Evolutionary conservation across 2,329 filamentous ascomycete genomes (phyloP).

Genomic region (Phialophora chinensis): DNA sequence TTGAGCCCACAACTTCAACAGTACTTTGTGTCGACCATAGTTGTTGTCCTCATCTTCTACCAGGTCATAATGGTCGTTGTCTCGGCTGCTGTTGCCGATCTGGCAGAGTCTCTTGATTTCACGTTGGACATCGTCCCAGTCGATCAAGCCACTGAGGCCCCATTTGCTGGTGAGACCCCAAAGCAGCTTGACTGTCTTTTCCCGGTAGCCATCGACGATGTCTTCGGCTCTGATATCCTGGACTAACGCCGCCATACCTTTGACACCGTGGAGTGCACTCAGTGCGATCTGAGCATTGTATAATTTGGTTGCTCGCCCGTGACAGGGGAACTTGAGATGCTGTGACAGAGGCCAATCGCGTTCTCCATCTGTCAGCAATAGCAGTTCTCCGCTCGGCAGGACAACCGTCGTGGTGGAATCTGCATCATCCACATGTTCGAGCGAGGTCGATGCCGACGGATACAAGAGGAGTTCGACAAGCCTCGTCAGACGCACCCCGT

Average conservation of each 20-base stretch:
- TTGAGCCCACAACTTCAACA: constrained; percentile 64
- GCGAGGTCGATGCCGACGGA: constrained; percentile 43
- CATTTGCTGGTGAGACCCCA: constrained; percentile 65
- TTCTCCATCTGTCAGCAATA: constrained; percentile 42
- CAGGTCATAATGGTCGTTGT: constrained; percentile 37
- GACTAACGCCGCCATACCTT: constrained; percentile 50
- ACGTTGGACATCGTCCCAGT: constrained; percentile 60
- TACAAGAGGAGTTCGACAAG: constrained; percentile 65
- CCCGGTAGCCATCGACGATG: constrained; percentile 68
- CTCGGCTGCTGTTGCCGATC: constrained; percentile 28
- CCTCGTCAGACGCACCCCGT: constrained; percentile 65
- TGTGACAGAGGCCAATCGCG: constrained; percentile 58
- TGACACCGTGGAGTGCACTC: constrained; percentile 55
- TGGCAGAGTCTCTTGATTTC: constrained; percentile 56
- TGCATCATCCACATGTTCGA: constrained; percentile 34
- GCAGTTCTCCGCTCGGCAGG: constrained; percentile 53
- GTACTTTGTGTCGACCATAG: constrained; percentile 42
- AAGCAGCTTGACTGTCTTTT: constrained; percentile 66
- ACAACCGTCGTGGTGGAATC: constrained; percentile 53
- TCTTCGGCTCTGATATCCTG: constrained; percentile 60
- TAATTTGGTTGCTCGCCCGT: constrained; percentile 61
- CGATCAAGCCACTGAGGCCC: constrained; percentile 60
- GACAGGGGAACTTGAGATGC: constrained; percentile 64
- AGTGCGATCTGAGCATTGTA: constrained; percentile 66
- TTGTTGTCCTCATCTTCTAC: constrained; percentile 43